Evolutionary conservation across 139 green algal species (phyloP), one percentile per base, ranked within the genome.

Genomic region (Chlorella sp.): DNA sequence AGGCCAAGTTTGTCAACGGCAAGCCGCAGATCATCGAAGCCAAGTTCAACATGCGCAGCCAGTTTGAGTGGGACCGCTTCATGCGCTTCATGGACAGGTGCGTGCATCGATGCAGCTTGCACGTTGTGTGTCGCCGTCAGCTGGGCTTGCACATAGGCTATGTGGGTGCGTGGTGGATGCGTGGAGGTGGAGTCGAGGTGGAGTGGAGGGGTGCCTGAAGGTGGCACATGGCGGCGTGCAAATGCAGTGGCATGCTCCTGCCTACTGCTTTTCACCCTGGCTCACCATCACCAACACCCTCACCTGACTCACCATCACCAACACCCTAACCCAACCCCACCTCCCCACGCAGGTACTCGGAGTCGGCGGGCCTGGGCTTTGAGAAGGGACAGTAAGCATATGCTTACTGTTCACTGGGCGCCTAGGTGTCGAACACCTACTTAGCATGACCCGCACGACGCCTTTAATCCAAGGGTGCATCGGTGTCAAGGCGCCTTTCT

Each of bases 81-180:
- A 97, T 98, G 87, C 82, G 95, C 0, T 99, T 99, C 88, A 99
- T 99, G 95, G 94, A 99, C 85, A 75, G 94, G 31, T 99, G 50
- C 42, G 42, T 55, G 10, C 42, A 55, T 10, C 42, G 10, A 24
- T 55, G 10, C 10, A 55, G 42, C 42, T 55, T 17, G 10, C 10
- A 17, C 42, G 10, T 55, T 55, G 10, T 55, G 10, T 55, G 10
- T 55, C 17, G n/a, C 17, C 10, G 42, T 55, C 10, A 10, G 10
- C 42, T 55, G 42, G 42, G 42, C 42, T 17, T n/a, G n/a, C n/a
- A n/a, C n/a, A n/a, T n/a, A n/a, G n/a, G n/a, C n/a, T n/a, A n/a
- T n/a, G n/a, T n/a, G n/a, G n/a, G n/a, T n/a, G n/a, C n/a, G n/a
- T n/a, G n/a, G n/a, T n/a, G n/a, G n/a, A n/a, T n/a, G n/a, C n/a